These are phyloP conservation scores for Leishmania mexicana DNA, from an alignment of 208 protist genomes.

Conservation along the genomic window DNA sequence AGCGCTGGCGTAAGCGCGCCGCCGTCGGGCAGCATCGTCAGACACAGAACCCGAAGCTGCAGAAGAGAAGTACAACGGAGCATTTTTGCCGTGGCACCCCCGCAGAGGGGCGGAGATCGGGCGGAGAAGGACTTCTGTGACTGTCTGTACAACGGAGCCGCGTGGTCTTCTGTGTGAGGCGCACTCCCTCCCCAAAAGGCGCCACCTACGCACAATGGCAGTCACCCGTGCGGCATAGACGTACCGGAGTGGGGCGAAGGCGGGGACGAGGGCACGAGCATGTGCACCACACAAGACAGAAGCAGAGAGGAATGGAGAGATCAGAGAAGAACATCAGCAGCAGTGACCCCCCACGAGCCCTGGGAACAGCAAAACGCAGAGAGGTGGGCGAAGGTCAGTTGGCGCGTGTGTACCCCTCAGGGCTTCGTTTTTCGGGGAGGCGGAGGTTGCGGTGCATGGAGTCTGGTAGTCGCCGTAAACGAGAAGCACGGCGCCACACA, in stretches of 20 bases:
- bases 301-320: neutral
- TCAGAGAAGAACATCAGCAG: neutral
- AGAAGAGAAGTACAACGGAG: slow-evolving; percentile 7
- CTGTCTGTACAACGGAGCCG: neutral
- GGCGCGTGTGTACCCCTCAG: neutral
- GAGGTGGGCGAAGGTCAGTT: neutral
- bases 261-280: neutral
- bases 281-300: neutral
- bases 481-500: neutral
- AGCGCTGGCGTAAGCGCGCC: slow-evolving; percentile 60
- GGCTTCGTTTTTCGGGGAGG: neutral
- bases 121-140: neutral
- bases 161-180: neutral
- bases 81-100: slow-evolving; percentile 8
- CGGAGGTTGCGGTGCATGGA: too few relatives aligned
- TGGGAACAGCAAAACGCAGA: neutral
- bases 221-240: neutral
- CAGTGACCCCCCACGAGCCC: neutral
- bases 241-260: neutral
- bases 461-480: neutral
- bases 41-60: slow-evolving; percentile 65
- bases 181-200: neutral
- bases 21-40: slow-evolving; percentile 71
- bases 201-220: neutral
- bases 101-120: neutral